Percentiles rank a stretch among this genome's conserved stretches.
Evolutionary conservation across 2,329 filamentous ascomycete genomes (phyloP).

Genomic region (Parafenestella ontariensis): DNA sequence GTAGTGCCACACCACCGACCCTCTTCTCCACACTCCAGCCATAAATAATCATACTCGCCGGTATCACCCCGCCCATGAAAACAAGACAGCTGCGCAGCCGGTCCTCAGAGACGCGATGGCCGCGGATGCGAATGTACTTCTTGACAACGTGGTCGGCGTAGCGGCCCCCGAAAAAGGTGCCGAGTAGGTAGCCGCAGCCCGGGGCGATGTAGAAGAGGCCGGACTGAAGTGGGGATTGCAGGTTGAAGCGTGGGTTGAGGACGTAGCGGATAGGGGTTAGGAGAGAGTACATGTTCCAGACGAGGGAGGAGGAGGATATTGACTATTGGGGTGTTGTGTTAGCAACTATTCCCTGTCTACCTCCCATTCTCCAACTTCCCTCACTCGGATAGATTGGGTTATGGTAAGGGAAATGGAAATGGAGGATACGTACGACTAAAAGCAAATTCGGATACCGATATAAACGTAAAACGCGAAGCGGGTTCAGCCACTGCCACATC

Average conservation of each 20-base stretch:
- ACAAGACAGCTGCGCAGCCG: slow-evolving; percentile 63
- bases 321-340: slow-evolving; percentile 39
- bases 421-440: slow-evolving; percentile 39
- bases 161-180: slow-evolving; percentile 74
- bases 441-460: slow-evolving; percentile 75
- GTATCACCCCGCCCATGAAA: slow-evolving; percentile 65
- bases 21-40: slow-evolving; percentile 68
- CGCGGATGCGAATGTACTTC: slow-evolving; percentile 67
- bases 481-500: slow-evolving; percentile 71
- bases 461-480: slow-evolving; percentile 67
- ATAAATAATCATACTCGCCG: slow-evolving; percentile 71
- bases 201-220: slow-evolving; percentile 79
- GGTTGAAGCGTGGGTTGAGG: slow-evolving; percentile 74
- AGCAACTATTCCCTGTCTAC: no score
- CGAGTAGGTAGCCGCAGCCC: slow-evolving; percentile 71
- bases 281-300: slow-evolving; percentile 79
- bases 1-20: slow-evolving; percentile 65
- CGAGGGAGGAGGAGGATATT: slow-evolving; percentile 66
- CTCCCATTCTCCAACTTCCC: no score
- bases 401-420: no score
- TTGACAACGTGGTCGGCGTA: slow-evolving; percentile 73
- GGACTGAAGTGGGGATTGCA: slow-evolving; percentile 70
- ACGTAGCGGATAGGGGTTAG: slow-evolving; percentile 75
- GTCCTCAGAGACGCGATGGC: slow-evolving; percentile 71
- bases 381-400: no score